Evolutionary conservation across 2,329 filamentous ascomycete genomes (phyloP).

Genomic region (Fusarium sp.): DNA sequence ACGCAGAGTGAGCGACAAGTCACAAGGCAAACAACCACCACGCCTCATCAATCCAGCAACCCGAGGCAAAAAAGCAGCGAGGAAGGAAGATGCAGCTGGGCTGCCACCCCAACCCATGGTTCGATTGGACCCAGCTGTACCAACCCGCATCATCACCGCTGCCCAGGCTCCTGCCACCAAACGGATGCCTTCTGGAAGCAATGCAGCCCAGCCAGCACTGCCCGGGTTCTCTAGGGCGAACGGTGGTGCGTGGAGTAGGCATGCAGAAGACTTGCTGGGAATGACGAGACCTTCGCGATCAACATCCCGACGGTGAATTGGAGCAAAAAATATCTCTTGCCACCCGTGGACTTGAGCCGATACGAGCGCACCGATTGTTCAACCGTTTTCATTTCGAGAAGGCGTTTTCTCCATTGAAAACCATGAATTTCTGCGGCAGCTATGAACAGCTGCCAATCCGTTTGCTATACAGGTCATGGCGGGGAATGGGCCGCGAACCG

Average conservation of each 20-base stretch:
- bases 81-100: constrained; percentile 63
- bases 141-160: constrained; percentile 15
- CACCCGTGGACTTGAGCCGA: neutral
- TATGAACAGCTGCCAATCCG: neutral
- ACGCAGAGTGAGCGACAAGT: constrained; percentile 8
- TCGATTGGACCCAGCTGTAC: constrained; percentile 47
- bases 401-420: neutral
- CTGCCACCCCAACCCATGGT: constrained; percentile 58
- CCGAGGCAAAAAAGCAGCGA: constrained; percentile 65
- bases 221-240: constrained; percentile 63
- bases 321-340: neutral
- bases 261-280: constrained; percentile 75
- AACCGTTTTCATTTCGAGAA: neutral
- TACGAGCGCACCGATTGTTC: neutral
- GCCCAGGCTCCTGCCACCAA: constrained; percentile 2
- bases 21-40: constrained; percentile 24
- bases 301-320: constrained; percentile 1
- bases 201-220: constrained; percentile 37
- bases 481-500: constrained; percentile 5
- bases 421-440: neutral
- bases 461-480: neutral
- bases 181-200: neutral
- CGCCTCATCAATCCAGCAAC: constrained; percentile 62
- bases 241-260: constrained; percentile 75
- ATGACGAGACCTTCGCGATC: constrained; percentile 63